Conservation (phyloP, 2,329 filamentous ascomycete species). For the Calcarisporium arbuscula region DNA sequence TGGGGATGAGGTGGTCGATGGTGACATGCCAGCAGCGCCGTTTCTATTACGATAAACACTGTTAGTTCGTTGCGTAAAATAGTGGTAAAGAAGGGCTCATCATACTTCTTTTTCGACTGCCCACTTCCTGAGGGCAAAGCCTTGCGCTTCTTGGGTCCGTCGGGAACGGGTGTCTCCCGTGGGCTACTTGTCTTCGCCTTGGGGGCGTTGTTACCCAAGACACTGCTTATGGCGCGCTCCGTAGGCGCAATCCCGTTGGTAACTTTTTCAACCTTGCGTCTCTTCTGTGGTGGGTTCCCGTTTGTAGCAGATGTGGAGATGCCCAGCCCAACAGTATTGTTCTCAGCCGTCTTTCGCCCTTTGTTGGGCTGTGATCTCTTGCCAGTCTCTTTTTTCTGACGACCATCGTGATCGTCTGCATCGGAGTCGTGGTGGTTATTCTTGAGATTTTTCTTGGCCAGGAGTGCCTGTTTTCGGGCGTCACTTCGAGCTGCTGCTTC, state of each 20-base stretch:
- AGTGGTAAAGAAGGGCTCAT: slow-evolving; percentile 9
- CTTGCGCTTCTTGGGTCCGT: slow-evolving; percentile 67
- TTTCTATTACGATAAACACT: slow-evolving; percentile 22
- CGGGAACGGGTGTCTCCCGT: slow-evolving; percentile 60
- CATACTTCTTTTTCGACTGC: slow-evolving; percentile 74
- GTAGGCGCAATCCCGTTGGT: slow-evolving; percentile 43
- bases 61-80: slow-evolving; percentile 10
- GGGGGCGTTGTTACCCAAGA: slow-evolving; percentile 41
- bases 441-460: slow-evolving; percentile 67
- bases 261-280: slow-evolving; percentile 73
- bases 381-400: slow-evolving; percentile 39
- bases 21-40: slow-evolving; percentile 49
- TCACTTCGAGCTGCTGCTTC: slow-evolving; percentile 82
- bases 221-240: slow-evolving; percentile 63
- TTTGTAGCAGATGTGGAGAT: slow-evolving; percentile 53
- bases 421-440: slow-evolving; percentile 69
- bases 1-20: slow-evolving; percentile 69
- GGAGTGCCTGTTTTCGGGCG: slow-evolving; percentile 73
- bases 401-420: slow-evolving; percentile 60
- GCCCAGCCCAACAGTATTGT: slow-evolving; percentile 55
- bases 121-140: slow-evolving; percentile 58
- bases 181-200: slow-evolving; percentile 60
- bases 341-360: slow-evolving; percentile 55
- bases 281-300: slow-evolving; percentile 58
- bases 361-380: slow-evolving; percentile 64